Evolutionary conservation across 805 yeast genomes (phyloP).

Genomic region (Alloascoidea africana): DNA sequence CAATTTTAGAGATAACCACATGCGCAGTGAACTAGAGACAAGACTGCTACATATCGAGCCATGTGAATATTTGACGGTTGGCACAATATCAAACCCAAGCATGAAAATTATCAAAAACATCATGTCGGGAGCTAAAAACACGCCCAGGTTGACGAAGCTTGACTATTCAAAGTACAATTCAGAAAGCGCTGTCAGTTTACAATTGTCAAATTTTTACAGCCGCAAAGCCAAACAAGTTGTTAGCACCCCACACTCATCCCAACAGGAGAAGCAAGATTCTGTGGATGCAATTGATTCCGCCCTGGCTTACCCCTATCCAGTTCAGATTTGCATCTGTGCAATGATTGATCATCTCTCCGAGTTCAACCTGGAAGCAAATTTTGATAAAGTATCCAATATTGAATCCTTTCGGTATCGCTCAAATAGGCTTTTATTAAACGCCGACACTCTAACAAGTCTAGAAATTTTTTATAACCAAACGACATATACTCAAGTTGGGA

Average conservation of each 20-base stretch:
- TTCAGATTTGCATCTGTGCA: conserved; percentile 26
- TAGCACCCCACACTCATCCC: conserved; percentile 2
- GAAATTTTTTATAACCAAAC: conserved; percentile 64
- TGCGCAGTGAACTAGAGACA: conserved; percentile 55
- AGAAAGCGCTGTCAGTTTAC: conserved; percentile 5
- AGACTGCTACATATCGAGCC: conserved; percentile 65
- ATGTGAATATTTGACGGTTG: conserved; percentile 46
- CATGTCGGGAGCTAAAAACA: not conserved
- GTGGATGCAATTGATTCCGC: conserved; percentile 14
- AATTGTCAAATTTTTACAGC: conserved; percentile 4
- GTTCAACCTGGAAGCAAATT: conserved; percentile 43
- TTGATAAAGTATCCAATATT: conserved; percentile 35
- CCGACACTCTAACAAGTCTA: conserved; percentile 51
- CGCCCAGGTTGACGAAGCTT: not conserved
- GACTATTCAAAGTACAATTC: too few species aligned
- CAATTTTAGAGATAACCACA: conserved; percentile 40
- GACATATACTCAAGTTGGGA: conserved; percentile 40
- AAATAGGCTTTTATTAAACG: conserved; percentile 41
- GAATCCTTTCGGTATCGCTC: conserved; percentile 30
- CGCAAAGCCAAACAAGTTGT: conserved; percentile 6
- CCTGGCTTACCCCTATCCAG: conserved; percentile 9
- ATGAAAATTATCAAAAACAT: not conserved
- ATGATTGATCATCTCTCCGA: conserved; percentile 41
- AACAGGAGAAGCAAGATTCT: conserved; percentile 10
- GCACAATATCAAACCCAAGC: conserved; percentile 17